Percentiles rank a stretch among this genome's conserved stretches.
Conservation (phyloP, 2,329 filamentous ascomycete species). For the Gaeumannomyces sp. region DNA sequence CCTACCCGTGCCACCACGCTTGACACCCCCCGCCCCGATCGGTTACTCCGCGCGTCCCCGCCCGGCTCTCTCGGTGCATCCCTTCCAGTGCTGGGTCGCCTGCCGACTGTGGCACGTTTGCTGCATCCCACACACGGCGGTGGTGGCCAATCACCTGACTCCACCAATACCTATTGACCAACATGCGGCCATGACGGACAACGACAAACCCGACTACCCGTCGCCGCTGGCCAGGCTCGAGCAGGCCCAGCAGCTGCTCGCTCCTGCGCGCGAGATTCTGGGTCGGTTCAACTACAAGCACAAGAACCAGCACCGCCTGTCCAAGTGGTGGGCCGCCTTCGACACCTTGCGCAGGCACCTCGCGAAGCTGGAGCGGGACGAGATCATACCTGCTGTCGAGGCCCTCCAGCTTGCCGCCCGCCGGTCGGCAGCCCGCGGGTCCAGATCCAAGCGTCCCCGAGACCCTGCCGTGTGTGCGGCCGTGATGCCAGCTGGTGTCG, state of each 20-base stretch:
- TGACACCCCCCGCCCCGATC: no score
- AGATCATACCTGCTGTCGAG: slow-evolving; percentile 20
- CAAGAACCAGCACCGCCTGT: slow-evolving; percentile 79
- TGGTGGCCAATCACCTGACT: no score
- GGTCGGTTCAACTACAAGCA: slow-evolving; percentile 75
- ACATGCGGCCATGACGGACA: neutral
- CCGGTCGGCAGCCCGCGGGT: neutral
- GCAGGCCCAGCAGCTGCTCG: slow-evolving; percentile 25
- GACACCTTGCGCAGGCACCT: slow-evolving; percentile 64
- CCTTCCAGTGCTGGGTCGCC: no score
- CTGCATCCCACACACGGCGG: no score
- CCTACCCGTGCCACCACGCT: no score
- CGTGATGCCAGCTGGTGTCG: neutral
- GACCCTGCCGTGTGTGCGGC: neutral
- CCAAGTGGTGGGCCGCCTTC: slow-evolving; percentile 75
- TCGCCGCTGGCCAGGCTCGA: slow-evolving; percentile 8
- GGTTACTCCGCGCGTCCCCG: no score
- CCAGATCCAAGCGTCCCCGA: slow-evolving; percentile 1
- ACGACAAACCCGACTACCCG: neutral
- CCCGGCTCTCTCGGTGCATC: no score
- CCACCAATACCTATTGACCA: no score
- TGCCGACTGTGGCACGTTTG: no score
- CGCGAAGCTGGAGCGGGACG: slow-evolving; percentile 41
- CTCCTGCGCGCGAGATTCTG: slow-evolving; percentile 48
- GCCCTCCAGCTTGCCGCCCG: slow-evolving; percentile 15